phyloP scores from a whole-genome alignment of 2,329 filamentous ascomycete genomes.

The Monilinia vaccinii-corymbosi region DNA sequence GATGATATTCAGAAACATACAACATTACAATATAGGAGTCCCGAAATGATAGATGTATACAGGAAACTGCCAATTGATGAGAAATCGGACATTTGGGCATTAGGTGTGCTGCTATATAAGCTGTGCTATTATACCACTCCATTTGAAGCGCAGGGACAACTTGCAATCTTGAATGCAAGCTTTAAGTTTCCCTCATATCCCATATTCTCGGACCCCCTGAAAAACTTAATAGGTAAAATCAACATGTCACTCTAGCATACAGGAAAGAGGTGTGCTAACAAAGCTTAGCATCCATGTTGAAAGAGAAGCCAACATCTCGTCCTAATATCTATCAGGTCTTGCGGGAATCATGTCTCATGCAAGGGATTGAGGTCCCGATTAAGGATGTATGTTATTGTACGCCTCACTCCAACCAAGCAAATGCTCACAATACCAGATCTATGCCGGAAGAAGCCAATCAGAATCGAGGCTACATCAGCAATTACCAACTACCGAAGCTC shows the following conservation, averaged over 20 bases:
- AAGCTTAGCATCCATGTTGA: conserved; percentile 71
- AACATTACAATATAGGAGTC: conserved; percentile 92
- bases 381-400: conserved; percentile 61
- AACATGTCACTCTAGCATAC: not conserved
- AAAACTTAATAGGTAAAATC: conserved; percentile 73
- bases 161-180: conserved; percentile 92
- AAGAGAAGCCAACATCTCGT: conserved; percentile 63
- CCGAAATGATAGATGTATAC: conserved; percentile 98
- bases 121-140: conserved; percentile 98
- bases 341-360: conserved; percentile 79
- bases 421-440: conserved; percentile 48
- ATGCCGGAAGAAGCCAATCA: conserved; percentile 52
- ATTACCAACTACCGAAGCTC: conserved; percentile 46
- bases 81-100: conserved; percentile 94
- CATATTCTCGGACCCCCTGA: conserved; percentile 79
- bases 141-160: conserved; percentile 94
- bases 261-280: conserved; percentile 12
- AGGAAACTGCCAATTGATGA: conserved; percentile 94
- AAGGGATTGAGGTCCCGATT: conserved; percentile 76
- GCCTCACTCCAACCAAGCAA: not conserved
- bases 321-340: conserved; percentile 95
- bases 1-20: conserved; percentile 97
- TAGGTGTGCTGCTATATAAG: conserved; percentile 94
- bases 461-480: conserved; percentile 52
- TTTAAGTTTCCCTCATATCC: conserved; percentile 88